Evolutionary conservation across 2,329 filamentous ascomycete genomes (phyloP).

Genomic region (Escovopsis sp.): DNA sequence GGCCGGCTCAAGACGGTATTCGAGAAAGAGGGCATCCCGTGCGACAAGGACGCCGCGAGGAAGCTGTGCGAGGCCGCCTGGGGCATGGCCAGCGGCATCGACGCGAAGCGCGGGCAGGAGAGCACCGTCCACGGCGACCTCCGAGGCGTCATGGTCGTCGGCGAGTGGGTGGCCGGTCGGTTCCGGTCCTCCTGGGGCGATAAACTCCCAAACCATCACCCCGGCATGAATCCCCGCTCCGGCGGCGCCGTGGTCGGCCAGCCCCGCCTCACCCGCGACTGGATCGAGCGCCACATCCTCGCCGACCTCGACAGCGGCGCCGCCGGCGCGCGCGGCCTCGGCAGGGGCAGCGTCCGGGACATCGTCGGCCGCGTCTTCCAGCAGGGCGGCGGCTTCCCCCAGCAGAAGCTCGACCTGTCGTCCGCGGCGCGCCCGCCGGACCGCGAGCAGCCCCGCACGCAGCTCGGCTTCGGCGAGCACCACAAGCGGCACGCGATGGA

Average conservation of each 20-base stretch:
- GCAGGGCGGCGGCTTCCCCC: conserved; percentile 64
- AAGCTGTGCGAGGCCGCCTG: conserved; percentile 71
- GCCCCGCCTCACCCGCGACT: conserved; percentile 49
- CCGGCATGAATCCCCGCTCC: no score
- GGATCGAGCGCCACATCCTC: conserved; percentile 60
- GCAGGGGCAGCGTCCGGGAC: conserved; percentile 56
- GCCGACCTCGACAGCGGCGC: conserved; percentile 54
- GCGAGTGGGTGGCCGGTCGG: conserved; percentile 70
- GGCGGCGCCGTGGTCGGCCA: conserved; percentile 21
- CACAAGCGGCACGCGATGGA: conserved; percentile 59
- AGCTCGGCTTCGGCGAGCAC: conserved; percentile 57
- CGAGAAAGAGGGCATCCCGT: conserved; percentile 72
- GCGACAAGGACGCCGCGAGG: conserved; percentile 77
- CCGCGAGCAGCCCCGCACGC: conserved; percentile 39
- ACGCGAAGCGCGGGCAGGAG: conserved; percentile 52
- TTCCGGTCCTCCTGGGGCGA: conserved; percentile 43
- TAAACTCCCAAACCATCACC: no score
- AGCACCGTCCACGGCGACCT: conserved; percentile 58
- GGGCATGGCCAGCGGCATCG: conserved; percentile 60
- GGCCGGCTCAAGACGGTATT: conserved; percentile 70
- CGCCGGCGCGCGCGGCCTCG: conserved; percentile 54
- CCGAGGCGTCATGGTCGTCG: conserved; percentile 70
- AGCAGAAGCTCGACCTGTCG: conserved; percentile 28
- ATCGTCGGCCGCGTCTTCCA: conserved; percentile 66
- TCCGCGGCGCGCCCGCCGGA: conserved; percentile 26